Conservation (phyloP, 805 yeast species). For the Candida golubevii region DNA sequence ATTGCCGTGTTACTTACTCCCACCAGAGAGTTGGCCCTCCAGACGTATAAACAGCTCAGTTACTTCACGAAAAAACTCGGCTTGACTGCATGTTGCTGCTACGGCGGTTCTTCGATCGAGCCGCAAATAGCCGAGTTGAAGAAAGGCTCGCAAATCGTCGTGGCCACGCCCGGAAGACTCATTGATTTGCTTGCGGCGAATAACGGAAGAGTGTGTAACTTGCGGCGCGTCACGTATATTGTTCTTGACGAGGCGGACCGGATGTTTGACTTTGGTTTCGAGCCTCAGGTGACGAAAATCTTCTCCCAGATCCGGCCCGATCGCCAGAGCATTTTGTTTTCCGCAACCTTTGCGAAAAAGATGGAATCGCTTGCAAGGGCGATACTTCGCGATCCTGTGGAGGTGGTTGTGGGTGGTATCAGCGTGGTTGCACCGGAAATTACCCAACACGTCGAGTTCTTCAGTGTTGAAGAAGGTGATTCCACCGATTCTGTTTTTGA, state of each 20-base stretch:
- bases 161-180: constrained; percentile 94
- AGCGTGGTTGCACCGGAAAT: constrained; percentile 81
- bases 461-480: constrained; percentile 37
- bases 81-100: constrained; percentile 68
- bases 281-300: constrained; percentile 86
- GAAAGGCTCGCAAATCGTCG: constrained; percentile 72
- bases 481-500: constrained; percentile 4
- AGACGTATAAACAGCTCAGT: constrained; percentile 64
- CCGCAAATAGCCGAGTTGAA: constrained; percentile 77
- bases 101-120: constrained; percentile 86
- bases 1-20: constrained; percentile 80
- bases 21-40: constrained; percentile 87
- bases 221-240: constrained; percentile 69
- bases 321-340: constrained; percentile 82
- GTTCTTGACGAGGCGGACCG: constrained; percentile 95
- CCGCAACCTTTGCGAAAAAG: constrained; percentile 87
- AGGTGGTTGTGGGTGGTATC: constrained; percentile 74
- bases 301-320: constrained; percentile 76
- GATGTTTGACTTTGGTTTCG: constrained; percentile 95
- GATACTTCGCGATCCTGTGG: constrained; percentile 60
- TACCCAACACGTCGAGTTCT: constrained; percentile 62
- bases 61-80: constrained; percentile 50
- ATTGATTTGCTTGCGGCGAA: constrained; percentile 86
- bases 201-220: constrained; percentile 66
- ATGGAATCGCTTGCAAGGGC: constrained; percentile 72